Percentiles rank a stretch among this genome's conserved stretches.
These are phyloP conservation scores for Polymyxa betae DNA, from an alignment of 208 protist genomes.

Conservation along the genomic window DNA sequence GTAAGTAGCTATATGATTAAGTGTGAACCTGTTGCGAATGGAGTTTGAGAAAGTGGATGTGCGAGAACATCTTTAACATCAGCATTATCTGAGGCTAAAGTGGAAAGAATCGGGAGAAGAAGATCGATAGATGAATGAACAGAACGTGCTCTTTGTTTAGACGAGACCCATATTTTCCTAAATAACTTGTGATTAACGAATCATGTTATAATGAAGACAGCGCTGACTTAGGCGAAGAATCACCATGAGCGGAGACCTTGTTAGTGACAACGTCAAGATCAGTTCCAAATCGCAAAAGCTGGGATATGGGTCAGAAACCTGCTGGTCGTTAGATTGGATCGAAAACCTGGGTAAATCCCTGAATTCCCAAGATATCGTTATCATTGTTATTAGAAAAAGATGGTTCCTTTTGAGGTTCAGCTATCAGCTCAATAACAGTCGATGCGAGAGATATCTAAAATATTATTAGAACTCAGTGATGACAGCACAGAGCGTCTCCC, in stretches of 20 bases:
- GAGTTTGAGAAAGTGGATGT: slow-evolving; percentile 36
- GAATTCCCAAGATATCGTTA: neutral
- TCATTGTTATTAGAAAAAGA: neutral
- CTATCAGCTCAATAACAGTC: neutral
- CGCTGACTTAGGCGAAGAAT: neutral
- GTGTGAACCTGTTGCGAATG: neutral
- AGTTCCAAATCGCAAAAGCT: neutral
- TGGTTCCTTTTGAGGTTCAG: neutral
- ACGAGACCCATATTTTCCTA: slow-evolving; percentile 9
- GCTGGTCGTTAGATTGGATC: too few relatives aligned
- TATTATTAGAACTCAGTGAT: neutral
- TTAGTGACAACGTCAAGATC: neutral
- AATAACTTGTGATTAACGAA: neutral
- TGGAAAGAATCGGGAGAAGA: neutral
- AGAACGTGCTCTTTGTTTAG: neutral
- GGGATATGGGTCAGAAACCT: neutral
- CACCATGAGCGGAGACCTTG: neutral
- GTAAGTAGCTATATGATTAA: neutral
- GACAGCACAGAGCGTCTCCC: neutral
- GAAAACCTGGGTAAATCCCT: neutral
- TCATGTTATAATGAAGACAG: neutral
- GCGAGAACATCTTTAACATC: neutral
- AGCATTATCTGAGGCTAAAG: neutral
- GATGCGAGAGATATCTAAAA: neutral
- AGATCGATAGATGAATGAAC: slow-evolving; percentile 6